These are phyloP conservation scores for Ascosphaera acerosa DNA, from an alignment of 2,329 filamentous ascomycete genomes.

Conservation along the genomic window DNA sequence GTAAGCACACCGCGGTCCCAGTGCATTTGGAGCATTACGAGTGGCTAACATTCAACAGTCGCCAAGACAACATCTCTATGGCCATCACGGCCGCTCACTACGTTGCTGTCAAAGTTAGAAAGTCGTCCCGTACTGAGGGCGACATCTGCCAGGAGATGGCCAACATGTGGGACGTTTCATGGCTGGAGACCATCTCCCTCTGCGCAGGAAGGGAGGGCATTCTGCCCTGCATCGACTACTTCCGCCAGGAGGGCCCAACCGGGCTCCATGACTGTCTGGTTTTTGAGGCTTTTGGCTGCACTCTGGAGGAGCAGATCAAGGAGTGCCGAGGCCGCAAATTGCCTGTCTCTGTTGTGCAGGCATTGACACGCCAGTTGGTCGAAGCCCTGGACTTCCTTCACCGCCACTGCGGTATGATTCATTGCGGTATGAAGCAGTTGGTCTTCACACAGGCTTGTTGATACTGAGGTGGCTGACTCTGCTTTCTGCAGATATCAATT, in stretches of 20 bases:
- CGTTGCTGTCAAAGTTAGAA: no score
- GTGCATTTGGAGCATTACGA: no score
- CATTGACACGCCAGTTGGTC: conserved; percentile 8
- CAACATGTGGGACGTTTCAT: no score
- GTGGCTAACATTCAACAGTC: no score
- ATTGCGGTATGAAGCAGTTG: conserved; percentile 11
- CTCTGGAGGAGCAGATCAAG: conserved; percentile 7
- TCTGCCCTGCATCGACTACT: no score
- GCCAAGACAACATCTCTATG: no score
- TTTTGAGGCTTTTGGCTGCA: conserved; percentile 9
- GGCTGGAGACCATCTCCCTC: no score
- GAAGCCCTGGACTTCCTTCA: conserved; percentile 10
- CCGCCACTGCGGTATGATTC: conserved; percentile 8
- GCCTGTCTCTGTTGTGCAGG: conserved; percentile 7
- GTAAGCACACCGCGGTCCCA: conserved; percentile 6
- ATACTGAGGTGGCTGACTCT: neutral
- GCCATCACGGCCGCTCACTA: no score
- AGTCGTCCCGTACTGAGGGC: no score
- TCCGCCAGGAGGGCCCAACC: conserved; percentile 9
- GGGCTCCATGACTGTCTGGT: conserved; percentile 10
- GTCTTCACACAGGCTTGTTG: neutral
- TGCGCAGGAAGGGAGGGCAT: no score
- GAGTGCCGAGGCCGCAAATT: conserved; percentile 7
- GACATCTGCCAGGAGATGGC: no score
- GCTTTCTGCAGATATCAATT: conserved; percentile 7